A percentile compares a stretch with the other conserved stretches of the same genome.
Conservation (phyloP, 768 basidiomycete species). For the Russula vinacea region DNA sequence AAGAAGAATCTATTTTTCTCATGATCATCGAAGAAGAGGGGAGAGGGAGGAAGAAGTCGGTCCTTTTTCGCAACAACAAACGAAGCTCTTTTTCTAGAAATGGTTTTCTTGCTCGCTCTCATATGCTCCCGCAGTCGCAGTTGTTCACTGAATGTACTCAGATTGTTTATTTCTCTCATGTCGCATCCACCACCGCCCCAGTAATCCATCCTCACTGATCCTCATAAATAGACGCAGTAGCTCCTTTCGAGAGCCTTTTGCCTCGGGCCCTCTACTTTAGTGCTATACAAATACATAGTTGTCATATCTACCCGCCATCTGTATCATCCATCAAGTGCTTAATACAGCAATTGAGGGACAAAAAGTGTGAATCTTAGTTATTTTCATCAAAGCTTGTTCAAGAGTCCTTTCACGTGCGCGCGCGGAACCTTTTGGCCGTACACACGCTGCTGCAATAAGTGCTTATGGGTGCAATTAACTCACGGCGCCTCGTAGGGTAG, state of each 20-base stretch:
- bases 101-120: background rate
- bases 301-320: background rate
- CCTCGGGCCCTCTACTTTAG: background rate
- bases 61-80: background rate
- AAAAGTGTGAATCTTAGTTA: slow-evolving; percentile 1
- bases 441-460: background rate
- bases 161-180: background rate
- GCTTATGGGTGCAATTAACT: background rate
- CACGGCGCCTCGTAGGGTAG: no score
- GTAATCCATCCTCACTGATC: slow-evolving; percentile 1
- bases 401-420: background rate
- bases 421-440: background rate
- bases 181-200: background rate
- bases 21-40: background rate
- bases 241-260: background rate
- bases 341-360: background rate
- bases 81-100: background rate
- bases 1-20: background rate
- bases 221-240: background rate
- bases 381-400: background rate
- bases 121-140: slow-evolving; percentile 2
- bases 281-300: slow-evolving; percentile 1
- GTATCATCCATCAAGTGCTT: slow-evolving; percentile 3
- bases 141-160: slow-evolving; percentile 15
- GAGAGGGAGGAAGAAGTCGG: background rate